Evolutionary conservation across 805 yeast genomes (phyloP), one percentile per base, ranked within the genome.

Genomic region (Komagataella populi): DNA sequence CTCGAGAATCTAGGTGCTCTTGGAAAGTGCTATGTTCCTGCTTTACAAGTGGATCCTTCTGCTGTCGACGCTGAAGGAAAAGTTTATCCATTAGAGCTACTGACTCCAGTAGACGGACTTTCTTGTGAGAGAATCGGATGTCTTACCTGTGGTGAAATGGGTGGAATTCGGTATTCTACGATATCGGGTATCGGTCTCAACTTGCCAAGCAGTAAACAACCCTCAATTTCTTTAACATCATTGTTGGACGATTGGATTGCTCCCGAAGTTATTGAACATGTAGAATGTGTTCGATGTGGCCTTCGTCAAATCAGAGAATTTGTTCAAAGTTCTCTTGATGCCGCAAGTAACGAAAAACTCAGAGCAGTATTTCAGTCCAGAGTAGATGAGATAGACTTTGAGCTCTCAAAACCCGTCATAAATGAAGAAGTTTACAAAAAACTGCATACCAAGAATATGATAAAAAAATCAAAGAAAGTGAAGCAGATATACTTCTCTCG

Each of bases 281-380:
- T 91, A 44, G 91, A 89, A 65, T 91, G 99, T 70, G 88, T 90
- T 61, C 74, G 98, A 59, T 91, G 98, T 70, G 91, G 95, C 2
- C 71, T 91, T 56, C 64, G 65, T 24, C 81, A 81, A 53, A 82
- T 86, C 10, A 68, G 66, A 50, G 73, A 71, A n/a, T 80, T 74
- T 55, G 65, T 83, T 39, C 50, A 58, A 17, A 69, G 64, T 14
- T 74, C 75, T 55, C 50, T 74, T 3, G 57, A 59, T 3, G 58
- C 55, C 20, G 20, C 23, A 7, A 43, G 16, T 23, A 57, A 54
- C 43, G 60, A 55, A 6, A 67, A 68, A 48, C 56, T 74, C 45
- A 49, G 62, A 0, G 48, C 52, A 2, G 67, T 73, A 4, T 69
- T 81, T 23, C 52, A 60, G 10, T 58, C 60, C 12, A 73, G 90